phyloP scores from a whole-genome alignment of 768 basidiomycete genomes.

The Leccinum pellstonianum region DNA sequence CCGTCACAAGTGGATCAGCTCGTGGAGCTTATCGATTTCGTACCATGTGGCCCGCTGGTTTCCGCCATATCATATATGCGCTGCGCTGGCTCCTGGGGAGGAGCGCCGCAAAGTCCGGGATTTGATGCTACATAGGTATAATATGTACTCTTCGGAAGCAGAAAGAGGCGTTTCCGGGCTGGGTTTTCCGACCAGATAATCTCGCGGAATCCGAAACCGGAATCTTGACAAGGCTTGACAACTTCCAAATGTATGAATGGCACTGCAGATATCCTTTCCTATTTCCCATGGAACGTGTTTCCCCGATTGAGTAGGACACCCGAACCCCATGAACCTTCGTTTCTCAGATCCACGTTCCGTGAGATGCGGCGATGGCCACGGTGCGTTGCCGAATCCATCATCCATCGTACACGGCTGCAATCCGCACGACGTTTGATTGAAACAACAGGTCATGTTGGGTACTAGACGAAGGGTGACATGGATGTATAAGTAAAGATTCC shows the following conservation, averaged over 20 bases:
- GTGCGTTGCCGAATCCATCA: slow-evolving; percentile 15
- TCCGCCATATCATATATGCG: slow-evolving; percentile 14
- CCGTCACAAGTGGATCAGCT: slow-evolving; percentile 13
- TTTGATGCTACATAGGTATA: slow-evolving; percentile 6
- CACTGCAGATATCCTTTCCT: not conserved
- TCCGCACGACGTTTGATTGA: not conserved
- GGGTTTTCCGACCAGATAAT: slow-evolving; percentile 13
- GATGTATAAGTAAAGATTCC: slow-evolving; percentile 14
- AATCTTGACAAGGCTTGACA: slow-evolving; percentile 4
- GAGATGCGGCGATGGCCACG: slow-evolving; percentile 25
- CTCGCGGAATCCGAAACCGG: slow-evolving; percentile 15
- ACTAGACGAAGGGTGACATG: slow-evolving; percentile 9
- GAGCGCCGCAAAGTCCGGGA: slow-evolving; percentile 32
- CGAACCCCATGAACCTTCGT: slow-evolving; percentile 1
- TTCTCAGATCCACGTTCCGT: slow-evolving; percentile 22
- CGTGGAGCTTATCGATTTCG: slow-evolving; percentile 13
- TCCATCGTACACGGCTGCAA: not conserved
- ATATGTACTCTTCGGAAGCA: slow-evolving; percentile 3
- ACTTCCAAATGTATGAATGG: slow-evolving; percentile 13
- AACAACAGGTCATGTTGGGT: slow-evolving; percentile 15
- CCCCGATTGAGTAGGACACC: slow-evolving; percentile 16
- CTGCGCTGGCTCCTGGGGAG: not conserved
- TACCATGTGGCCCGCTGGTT: slow-evolving; percentile 24
- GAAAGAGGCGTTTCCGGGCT: slow-evolving; percentile 10
- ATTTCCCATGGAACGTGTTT: slow-evolving; percentile 9